Conservation (phyloP, 2,329 filamentous ascomycete species). For the Xylaria hypoxylon region DNA sequence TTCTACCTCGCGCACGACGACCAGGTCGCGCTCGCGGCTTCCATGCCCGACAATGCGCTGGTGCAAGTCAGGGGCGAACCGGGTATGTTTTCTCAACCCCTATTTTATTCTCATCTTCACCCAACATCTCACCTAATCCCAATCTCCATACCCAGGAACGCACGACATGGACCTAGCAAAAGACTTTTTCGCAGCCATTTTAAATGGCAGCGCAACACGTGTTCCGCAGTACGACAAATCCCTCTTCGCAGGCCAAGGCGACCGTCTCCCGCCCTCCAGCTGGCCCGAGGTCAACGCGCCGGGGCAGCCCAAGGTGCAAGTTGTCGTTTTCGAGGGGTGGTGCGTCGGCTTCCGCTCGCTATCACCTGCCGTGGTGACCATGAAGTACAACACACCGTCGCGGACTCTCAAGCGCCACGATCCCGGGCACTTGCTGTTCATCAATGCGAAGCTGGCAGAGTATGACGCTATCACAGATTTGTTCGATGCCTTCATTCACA, state of each 20-base stretch:
- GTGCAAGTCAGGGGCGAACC: slow-evolving; percentile 87
- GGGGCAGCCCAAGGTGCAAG: slow-evolving; percentile 63
- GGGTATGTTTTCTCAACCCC: slow-evolving; percentile 58
- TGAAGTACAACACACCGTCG: slow-evolving; percentile 63
- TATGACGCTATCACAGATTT: slow-evolving; percentile 64
- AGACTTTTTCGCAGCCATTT: slow-evolving; percentile 70
- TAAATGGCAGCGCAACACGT: slow-evolving; percentile 63
- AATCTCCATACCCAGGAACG: slow-evolving; percentile 60
- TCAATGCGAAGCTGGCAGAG: slow-evolving; percentile 60
- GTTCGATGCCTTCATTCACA: slow-evolving; percentile 67
- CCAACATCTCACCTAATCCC: slow-evolving; percentile 4
- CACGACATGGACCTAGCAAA: slow-evolving; percentile 78
- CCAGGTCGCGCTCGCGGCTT: slow-evolving; percentile 72
- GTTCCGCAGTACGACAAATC: slow-evolving; percentile 89
- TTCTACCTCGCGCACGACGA: slow-evolving; percentile 82
- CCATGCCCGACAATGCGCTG: slow-evolving; percentile 77
- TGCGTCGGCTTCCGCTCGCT: slow-evolving; percentile 84
- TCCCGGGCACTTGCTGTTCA: slow-evolving; percentile 61
- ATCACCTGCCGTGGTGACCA: slow-evolving; percentile 60
- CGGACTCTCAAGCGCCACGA: slow-evolving; percentile 62
- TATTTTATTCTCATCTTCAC: neutral
- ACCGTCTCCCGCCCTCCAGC: slow-evolving; percentile 70
- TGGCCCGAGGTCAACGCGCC: slow-evolving; percentile 71
- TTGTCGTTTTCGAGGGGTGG: slow-evolving; percentile 91
- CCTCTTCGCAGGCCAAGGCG: slow-evolving; percentile 78